A percentile compares a stretch with the other conserved stretches of the same genome.
These are phyloP conservation scores for Tricholoma flavovirens DNA, from an alignment of 768 basidiomycete genomes.

Conservation along the genomic window DNA sequence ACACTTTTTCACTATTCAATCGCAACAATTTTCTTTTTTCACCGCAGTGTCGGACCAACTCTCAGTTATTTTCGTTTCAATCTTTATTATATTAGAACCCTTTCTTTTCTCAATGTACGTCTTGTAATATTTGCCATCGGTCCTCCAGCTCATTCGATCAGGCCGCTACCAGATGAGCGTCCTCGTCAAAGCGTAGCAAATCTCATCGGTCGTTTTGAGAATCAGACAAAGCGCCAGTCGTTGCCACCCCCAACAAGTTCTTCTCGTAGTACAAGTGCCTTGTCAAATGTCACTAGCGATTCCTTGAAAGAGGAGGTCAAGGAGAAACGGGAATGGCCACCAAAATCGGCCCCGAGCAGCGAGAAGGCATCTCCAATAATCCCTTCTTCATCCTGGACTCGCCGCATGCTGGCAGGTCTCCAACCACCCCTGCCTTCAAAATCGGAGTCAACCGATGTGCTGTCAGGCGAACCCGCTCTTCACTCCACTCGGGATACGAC, in stretches of 20 bases:
- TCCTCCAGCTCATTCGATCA: constrained; percentile 23
- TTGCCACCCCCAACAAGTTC: constrained; percentile 29
- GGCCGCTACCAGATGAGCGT: constrained; percentile 85
- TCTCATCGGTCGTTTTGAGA: constrained; percentile 86
- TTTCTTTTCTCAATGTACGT: constrained; percentile 28
- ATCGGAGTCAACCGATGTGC: constrained; percentile 14
- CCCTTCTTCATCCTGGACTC: constrained; percentile 30
- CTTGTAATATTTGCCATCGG: constrained; percentile 8
- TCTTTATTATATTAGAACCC: constrained; percentile 2
- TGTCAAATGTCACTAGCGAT: constrained; percentile 60
- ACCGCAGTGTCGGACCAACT: constrained; percentile 11
- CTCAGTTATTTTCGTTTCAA: constrained; percentile 8
- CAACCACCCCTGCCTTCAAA: constrained; percentile 15
- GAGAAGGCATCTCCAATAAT: constrained; percentile 31
- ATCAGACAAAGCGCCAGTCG: constrained; percentile 64
- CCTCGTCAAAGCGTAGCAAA: constrained; percentile 85
- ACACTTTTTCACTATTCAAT: constrained; percentile 6
- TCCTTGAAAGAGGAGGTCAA: constrained; percentile 59
- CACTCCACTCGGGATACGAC: constrained; percentile 10
- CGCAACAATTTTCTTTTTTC: constrained; percentile 4
- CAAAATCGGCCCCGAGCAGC: constrained; percentile 32
- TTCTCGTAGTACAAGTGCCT: constrained; percentile 61
- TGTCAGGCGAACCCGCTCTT: constrained; percentile 9
- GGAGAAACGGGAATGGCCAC: constrained; percentile 78
- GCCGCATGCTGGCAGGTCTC: constrained; percentile 25